Evolutionary conservation across 345 rosid genomes (phyloP).

Genomic region (Euphorbia tirucalli): DNA sequence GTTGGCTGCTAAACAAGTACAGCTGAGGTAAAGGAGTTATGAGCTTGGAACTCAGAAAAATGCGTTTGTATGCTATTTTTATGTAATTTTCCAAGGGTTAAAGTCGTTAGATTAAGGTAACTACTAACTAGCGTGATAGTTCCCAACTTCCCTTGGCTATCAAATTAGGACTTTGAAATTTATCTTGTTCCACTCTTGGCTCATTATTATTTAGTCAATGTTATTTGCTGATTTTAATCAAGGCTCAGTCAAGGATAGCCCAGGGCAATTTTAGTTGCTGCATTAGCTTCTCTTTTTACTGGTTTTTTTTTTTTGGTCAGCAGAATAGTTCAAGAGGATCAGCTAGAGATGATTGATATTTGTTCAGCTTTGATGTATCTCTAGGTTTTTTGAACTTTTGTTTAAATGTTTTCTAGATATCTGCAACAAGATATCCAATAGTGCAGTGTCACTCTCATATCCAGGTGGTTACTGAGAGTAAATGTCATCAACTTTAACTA

Average conservation of each 20-base stretch:
- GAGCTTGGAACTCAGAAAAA: neutral
- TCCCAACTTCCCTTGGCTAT: neutral
- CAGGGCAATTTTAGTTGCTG: neutral
- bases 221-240: neutral
- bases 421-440: too few relatives aligned
- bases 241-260: neutral
- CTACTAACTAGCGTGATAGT: neutral
- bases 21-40: slow-evolving; percentile 9
- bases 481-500: slow-evolving; percentile 3
- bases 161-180: slow-evolving; percentile 5
- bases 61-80: neutral
- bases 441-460: neutral
- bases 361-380: neutral
- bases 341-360: neutral
- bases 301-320: neutral
- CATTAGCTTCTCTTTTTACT: neutral
- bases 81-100: neutral
- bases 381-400: neutral
- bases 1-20: slow-evolving; percentile 21
- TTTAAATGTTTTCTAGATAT: neutral
- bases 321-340: neutral
- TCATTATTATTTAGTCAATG: neutral
- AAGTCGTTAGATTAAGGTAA: neutral
- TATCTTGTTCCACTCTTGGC: neutral
- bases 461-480: neutral